Evolutionary conservation across 768 basidiomycete species (phyloP), one percentile per base, ranked within the genome.

Genomic region (Agrocybe praecox): DNA sequence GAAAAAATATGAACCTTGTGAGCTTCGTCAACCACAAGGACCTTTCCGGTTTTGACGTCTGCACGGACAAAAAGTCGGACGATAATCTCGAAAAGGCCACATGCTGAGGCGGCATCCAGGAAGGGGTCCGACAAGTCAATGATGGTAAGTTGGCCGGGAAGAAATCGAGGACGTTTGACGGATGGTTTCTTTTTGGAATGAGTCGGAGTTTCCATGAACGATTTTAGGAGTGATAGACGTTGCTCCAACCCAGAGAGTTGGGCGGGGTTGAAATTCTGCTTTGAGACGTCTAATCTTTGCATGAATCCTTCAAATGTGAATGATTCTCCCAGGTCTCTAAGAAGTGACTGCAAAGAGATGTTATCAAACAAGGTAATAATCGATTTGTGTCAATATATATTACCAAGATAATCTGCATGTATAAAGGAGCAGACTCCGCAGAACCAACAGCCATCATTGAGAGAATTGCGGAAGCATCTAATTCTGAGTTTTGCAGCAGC

Each of bases 81-180:
- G 0, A 90, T 69, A 7, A 91, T 88, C 55, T 91, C 87, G 52
- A 90, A 91, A 2, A 90, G 66, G 0, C 82, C 82, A 59, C 88
- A 89, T 2, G 89, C 89, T 1, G 86, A 82, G 0, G 75, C 75
- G 1, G 84, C 71, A 62, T 91, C 89, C 10, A 90, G 79, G 60
- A 90, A 90, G 0, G 89, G 87, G 54, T 89, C 89, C 0, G 89
- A 88, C 0, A 90, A 72, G 58, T 90, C 89, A 3, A 90, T 66
- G 12, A 91, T 85, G 0, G 87, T 89, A 5, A 91, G 58, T 55
- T 84, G 80, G 0, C 88, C 88, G 0, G 77, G 60, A 0, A 64
- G 70, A 61, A 90, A 90, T 0, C 85, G 80, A 1, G 51, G 57
- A 17, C 26, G 61, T 14, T 54, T 23, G 11, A 36, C 56, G 18